Evolutionary conservation across 148 eudicot genomes (phyloP).

Genomic region (Heliosperma pusillum): DNA sequence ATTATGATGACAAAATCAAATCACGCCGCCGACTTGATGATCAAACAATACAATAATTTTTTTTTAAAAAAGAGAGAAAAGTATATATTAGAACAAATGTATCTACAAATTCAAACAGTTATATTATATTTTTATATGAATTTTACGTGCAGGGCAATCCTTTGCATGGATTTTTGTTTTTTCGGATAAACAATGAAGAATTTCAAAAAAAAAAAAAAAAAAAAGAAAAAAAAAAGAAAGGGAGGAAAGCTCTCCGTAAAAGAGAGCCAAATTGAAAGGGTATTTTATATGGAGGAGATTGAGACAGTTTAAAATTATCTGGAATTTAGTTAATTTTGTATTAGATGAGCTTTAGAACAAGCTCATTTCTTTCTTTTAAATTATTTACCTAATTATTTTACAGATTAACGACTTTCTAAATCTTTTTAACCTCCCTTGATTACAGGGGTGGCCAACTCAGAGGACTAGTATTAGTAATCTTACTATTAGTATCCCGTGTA

Average conservation of each 20-base stretch:
- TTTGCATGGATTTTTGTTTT: constrained; percentile 2
- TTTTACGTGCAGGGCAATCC: constrained; percentile 16
- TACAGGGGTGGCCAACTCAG: constrained; percentile 12
- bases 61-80: not conserved
- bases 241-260: constrained; percentile 23
- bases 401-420: not conserved
- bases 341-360: constrained; percentile 4
- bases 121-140: not conserved
- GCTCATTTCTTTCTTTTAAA: not conserved
- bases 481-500: not conserved
- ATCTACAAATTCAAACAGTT: constrained; percentile 15
- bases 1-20: constrained; percentile 13
- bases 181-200: not conserved
- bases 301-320: constrained; percentile 22
- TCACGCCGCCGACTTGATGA: constrained; percentile 2
- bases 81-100: not conserved
- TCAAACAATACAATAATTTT: not conserved
- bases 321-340: constrained; percentile 13
- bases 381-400: not conserved
- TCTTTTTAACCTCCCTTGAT: constrained; percentile 7
- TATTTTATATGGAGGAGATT: not conserved
- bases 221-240: not conserved
- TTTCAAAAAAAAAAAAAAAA: not conserved
- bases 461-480: not conserved
- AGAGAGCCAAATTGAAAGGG: constrained; percentile 19